Evolutionary conservation across 768 basidiomycete species (phyloP).

Genomic region (Floccularia luteovirens): DNA sequence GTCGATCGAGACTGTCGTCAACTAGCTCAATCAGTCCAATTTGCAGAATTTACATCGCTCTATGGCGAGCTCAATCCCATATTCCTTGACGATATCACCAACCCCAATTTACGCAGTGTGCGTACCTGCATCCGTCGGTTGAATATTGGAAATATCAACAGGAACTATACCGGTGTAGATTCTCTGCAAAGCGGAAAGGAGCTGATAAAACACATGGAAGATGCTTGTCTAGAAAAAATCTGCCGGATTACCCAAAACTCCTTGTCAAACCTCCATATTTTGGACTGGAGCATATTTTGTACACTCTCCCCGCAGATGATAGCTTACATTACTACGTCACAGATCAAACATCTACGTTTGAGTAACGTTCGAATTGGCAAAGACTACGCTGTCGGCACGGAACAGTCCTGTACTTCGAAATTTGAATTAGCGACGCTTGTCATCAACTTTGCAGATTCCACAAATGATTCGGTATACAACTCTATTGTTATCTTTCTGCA

Average conservation of each 20-base stretch:
- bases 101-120: no score
- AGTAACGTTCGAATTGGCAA: not conserved
- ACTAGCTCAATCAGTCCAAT: constrained; percentile 15
- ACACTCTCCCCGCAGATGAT: constrained; percentile 9
- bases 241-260: constrained; percentile 7
- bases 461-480: not conserved
- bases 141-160: constrained; percentile 6
- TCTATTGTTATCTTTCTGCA: constrained; percentile 4
- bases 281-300: constrained; percentile 15
- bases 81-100: no score
- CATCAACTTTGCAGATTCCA: constrained; percentile 8
- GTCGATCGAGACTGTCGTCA: constrained; percentile 18
- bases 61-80: no score
- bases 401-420: no score
- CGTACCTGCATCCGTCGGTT: constrained; percentile 14
- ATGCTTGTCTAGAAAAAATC: no score
- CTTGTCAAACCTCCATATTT: constrained; percentile 17
- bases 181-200: not conserved
- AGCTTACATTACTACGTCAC: constrained; percentile 8
- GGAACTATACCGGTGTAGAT: constrained; percentile 1
- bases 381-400: no score
- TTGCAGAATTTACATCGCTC: no score
- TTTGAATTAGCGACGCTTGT: constrained; percentile 12
- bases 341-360: constrained; percentile 16
- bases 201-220: not conserved